Evolutionary conservation across 306 rosid species (phyloP), one percentile per base, ranked within the genome.

Genomic region (Chamaecrista fasciculata): DNA sequence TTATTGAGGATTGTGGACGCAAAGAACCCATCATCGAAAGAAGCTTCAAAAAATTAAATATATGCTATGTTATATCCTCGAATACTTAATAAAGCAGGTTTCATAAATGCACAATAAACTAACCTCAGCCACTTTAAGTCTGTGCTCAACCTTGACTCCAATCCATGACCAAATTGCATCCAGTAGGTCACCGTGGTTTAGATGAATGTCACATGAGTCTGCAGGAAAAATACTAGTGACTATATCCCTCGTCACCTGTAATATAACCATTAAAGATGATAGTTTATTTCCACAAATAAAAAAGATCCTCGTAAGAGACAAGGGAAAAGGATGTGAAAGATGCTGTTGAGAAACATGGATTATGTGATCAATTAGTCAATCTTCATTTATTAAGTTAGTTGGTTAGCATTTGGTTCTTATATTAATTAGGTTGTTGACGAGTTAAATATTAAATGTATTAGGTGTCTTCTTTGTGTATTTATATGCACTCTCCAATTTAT

Each of bases 121-220:
- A 86, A 93, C 98, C 96, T 93, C 98, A 6, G 96, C 97, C 70
- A 90, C 97, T 93, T 93, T 90, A 37, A 72, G 83, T 78, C 97
- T 90, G 31, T 86, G 87, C 72, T 86, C 96, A 65, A 81, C 86
- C 85, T 86, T 75, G 69, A 93, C 84, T 82, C 98, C 98, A 61
- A 69, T 86, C 98, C 97, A 93, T 40, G 97, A 86, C 98, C 98
- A 93, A 81, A 93, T 85, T 80, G 96, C 91, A 76, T 86, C 91
- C 66, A 93, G 77, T 61, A 93, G 84, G 69, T 77, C 86, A 72
- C 87, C 96, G 33, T 93, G 98, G 75, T 93, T 93, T 78, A 93
- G 79, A 82, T 90, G 96, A 84, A 93, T 82, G 73, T 88, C 90
- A 86, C 97, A 93, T 56, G 85, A 83, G 67, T 79, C 86, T 39